phyloP scores from a whole-genome alignment of 345 rosid genomes.

The Carallia brachiata region DNA sequence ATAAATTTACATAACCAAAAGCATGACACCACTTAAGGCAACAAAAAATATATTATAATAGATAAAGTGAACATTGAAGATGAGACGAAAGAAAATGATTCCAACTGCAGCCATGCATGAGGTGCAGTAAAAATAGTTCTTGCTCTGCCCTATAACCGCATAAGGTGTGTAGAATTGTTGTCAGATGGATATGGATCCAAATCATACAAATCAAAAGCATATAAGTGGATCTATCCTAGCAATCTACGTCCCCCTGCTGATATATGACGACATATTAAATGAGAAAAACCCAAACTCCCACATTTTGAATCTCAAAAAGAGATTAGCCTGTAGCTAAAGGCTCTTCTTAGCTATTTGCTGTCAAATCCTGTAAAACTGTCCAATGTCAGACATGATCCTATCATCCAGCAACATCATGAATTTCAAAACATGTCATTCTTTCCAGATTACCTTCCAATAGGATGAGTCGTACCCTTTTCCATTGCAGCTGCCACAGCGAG shows the following conservation, averaged over 20 bases:
- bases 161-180: no score
- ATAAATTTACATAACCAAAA: slow-evolving; percentile 16
- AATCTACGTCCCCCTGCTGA: neutral
- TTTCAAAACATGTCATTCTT: no score
- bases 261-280: neutral
- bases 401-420: no score
- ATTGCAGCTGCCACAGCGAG: slow-evolving; percentile 98
- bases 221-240: neutral
- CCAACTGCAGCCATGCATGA: neutral
- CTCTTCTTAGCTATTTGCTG: neutral
- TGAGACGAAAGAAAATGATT: neutral
- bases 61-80: neutral
- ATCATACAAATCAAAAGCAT: neutral
- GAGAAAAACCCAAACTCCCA: neutral
- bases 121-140: neutral
- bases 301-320: neutral
- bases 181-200: neutral
- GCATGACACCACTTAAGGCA: slow-evolving; percentile 1
- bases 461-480: slow-evolving; percentile 99
- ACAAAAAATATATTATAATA: slow-evolving; percentile 1
- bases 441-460: slow-evolving; percentile 82
- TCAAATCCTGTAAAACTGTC: neutral
- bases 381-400: neutral
- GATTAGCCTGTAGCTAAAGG: neutral
- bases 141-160: neutral